Base-by-base conservation (phyloP, 352 stramenopile species). In the Globisporangium viniferum region DNA sequence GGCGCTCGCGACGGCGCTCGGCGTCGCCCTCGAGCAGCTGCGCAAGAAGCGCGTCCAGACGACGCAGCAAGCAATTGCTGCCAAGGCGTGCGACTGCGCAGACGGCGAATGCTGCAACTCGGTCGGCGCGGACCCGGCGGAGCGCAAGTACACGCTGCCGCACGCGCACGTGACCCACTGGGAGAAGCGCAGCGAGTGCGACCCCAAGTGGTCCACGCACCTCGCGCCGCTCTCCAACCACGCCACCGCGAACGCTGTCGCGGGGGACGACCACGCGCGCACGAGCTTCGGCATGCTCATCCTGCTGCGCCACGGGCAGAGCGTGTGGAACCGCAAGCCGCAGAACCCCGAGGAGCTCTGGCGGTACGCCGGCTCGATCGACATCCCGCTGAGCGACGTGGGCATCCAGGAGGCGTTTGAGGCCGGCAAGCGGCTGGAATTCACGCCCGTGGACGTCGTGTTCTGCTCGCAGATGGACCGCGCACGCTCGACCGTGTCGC, bases 401-500 rank as follows among this genome's bases (percentile, higher is more conserved):
- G 87, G 87, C 66, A 93, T 94, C 76, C 82, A 93, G 53, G 87
- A 94, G 68, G 87, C 87, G 15, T 88, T 90, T 27, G 84, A 94
- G 44, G 87, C 87, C 18, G 87, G 87, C 36, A 86, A 89, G 71
- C 77, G 81, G 15, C 73, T 94, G 54, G 81, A 93, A 68, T 84
- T 88, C 67, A 86, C 86, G 66, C 87, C 84, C 12, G 85, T 94
- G 58, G 87, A 94, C 70, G 67, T 94, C 36, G 87, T 94, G 29
- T 94, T 94, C 69, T 93, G 85, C 75, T 94, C 87, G 46, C 83
- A 94, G 61, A 91, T 93, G 87, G 87, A 94, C 62, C 87, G 87
- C 46, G 87, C 87, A 44, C 82, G 85, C 41, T 81, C 84, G 22
- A 94, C 87, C 27, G 78, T 94, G 67, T 89, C 84, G 62, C 73